Evolutionary conservation across 768 basidiomycete species (phyloP), one percentile per base, ranked within the genome.

Genomic region (Pleurotus tuber-regium): DNA sequence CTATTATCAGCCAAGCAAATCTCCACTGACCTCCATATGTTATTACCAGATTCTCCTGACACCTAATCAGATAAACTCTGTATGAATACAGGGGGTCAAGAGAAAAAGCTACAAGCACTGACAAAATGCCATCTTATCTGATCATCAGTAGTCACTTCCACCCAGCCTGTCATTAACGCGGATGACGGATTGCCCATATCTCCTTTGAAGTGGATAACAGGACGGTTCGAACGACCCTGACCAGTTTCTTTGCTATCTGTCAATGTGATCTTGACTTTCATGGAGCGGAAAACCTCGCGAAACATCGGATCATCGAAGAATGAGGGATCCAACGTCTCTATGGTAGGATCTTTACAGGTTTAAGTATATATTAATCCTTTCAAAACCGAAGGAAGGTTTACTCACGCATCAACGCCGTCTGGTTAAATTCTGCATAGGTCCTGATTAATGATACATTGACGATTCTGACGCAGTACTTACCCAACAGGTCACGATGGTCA

Each of bases 51-150:
- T 30, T 82, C 82, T 0, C 83, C 82, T 26, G 76, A 80, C 21
- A 68, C 64, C 77, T 83, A 48, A 18, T 10, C 2, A 19, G 42
- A 38, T 14, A 52, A n/a, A 21, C 39, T 11, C 7, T 21, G 21
- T 16, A 51, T 36, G 16, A 54, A 21, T 44, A 49, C 43, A 35
- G 46, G 61, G 39, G 59, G 50, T 38, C 56, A 23, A 25, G 12
- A 14, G 1, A 29, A 35, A 10, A 33, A 12, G 31, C 10, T 10
- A 24, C 7, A 25, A 4, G 39, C 3, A 68, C 84, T 59, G 61
- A 87, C 86, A 63, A 82, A 84, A 63, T 80, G 77, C 83, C 83
- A 84, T 47, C 78, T 74, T 7, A 86, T 64, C 40, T 83, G 73
- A 46, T 76, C 68, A 50, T 88, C 84, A 0, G 73, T 69, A 0